A percentile compares a stretch with the other conserved stretches of the same genome.
Conservation (phyloP, 2,329 filamentous ascomycete genomes). For the Eutypa lata region DNA sequence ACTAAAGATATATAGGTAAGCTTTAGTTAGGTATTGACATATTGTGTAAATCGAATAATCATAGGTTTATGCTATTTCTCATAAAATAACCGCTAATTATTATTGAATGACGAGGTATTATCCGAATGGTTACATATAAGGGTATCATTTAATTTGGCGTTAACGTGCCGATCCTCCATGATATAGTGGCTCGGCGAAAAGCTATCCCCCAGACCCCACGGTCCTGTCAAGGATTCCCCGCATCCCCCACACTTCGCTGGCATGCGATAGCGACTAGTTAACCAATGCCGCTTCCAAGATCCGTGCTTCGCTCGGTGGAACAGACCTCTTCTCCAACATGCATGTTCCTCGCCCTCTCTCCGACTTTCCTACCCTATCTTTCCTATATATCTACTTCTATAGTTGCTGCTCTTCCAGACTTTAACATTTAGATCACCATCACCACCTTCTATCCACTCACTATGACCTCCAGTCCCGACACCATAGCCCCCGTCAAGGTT, state of each 20-base stretch:
- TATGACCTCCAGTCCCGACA: constrained; percentile 17
- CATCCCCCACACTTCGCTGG: background rate
- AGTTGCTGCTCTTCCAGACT: background rate
- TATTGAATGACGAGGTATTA: too few relatives aligned
- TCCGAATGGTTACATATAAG: too few relatives aligned
- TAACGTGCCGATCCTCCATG: too few relatives aligned
- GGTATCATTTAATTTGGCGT: too few relatives aligned
- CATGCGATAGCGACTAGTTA: background rate
- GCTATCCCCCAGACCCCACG: background rate
- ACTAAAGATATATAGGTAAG: too few relatives aligned
- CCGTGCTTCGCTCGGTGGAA: background rate
- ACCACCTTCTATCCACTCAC: constrained; percentile 10
- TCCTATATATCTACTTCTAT: background rate
- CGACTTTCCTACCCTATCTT: too few relatives aligned
- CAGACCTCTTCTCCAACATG: background rate
- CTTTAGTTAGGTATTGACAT: too few relatives aligned
- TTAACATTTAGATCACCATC: background rate
- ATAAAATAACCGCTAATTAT: too few relatives aligned
- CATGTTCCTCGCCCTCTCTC: background rate
- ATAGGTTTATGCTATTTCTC: too few relatives aligned
- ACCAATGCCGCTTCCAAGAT: too few relatives aligned
- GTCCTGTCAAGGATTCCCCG: background rate
- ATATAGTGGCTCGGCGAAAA: too few relatives aligned
- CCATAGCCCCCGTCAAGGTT: constrained; percentile 13
- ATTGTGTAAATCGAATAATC: too few relatives aligned